Evolutionary conservation across 208 protist genomes (phyloP).

Genomic region (Wallacemonas sp.): DNA sequence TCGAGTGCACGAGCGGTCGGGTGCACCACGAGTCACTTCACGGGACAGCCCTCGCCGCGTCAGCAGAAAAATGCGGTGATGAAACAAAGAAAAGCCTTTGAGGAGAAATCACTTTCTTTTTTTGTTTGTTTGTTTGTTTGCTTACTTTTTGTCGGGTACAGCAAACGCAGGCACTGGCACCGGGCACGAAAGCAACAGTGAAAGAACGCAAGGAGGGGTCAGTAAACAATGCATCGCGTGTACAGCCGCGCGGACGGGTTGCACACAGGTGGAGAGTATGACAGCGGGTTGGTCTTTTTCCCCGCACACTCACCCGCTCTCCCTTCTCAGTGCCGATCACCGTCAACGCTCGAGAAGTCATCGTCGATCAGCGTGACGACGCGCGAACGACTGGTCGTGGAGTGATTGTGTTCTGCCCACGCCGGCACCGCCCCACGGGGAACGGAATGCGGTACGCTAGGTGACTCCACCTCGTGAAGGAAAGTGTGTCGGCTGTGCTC

Average conservation of each 20-base stretch:
- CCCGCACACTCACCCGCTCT: no score
- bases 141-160: neutral
- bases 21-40: no score
- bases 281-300: no score
- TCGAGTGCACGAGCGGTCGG: no score
- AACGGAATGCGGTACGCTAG: neutral
- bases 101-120: neutral
- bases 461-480: neutral
- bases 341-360: neutral
- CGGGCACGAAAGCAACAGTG: neutral
- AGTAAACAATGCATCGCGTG: no score
- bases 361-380: slow-evolving; percentile 4
- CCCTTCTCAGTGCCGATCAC: neutral
- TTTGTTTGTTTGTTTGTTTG: neutral
- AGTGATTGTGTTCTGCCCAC: slow-evolving; percentile 7
- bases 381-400: neutral
- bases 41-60: no score
- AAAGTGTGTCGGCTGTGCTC: neutral
- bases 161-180: neutral
- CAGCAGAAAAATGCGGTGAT: no score
- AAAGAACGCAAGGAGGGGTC: no score
- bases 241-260: no score
- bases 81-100: no score
- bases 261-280: no score
- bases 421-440: neutral